phyloP scores from a whole-genome alignment of 768 basidiomycete species.

The Hygrocybe punicea region DNA sequence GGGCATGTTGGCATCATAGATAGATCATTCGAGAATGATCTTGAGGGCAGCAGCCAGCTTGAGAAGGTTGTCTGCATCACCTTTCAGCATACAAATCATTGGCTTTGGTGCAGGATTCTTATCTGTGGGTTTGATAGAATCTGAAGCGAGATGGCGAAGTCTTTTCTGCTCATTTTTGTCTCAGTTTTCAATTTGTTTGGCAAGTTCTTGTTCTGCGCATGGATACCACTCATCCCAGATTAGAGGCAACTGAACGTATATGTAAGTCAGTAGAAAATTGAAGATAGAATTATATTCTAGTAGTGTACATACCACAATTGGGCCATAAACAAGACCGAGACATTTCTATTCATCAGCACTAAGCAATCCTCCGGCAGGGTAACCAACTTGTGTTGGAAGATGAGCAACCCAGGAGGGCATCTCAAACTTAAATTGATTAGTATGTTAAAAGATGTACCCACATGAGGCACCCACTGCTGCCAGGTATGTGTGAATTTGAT shows the following conservation, averaged over 20 bases:
- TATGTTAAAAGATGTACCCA: background rate
- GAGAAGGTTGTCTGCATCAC: conserved; percentile 18
- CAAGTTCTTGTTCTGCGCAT: background rate
- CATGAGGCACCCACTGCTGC: conserved; percentile 3
- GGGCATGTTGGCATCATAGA: conserved; percentile 4
- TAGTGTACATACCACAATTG: conserved; percentile 24
- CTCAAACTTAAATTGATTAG: background rate
- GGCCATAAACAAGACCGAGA: conserved; percentile 26
- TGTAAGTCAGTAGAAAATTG: background rate
- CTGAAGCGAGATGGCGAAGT: background rate
- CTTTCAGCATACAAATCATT: conserved; percentile 7
- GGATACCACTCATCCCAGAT: conserved; percentile 21
- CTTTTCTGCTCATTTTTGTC: background rate
- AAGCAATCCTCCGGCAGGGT: conserved; percentile 33
- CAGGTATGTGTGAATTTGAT: conserved; percentile 12
- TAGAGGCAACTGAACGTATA: conserved; percentile 24
- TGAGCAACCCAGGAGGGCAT: background rate
- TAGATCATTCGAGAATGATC: conserved; percentile 13
- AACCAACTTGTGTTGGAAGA: conserved; percentile 27
- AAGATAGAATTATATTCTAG: too few relatives aligned
- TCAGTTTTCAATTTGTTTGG: conserved; percentile 3
- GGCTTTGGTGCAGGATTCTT: conserved; percentile 2
- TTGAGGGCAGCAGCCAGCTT: conserved; percentile 17
- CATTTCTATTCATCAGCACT: conserved; percentile 36
- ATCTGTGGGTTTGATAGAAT: background rate